Conservation (phyloP, 208 protist genomes). For the Trypanosoma rangeli region DNA sequence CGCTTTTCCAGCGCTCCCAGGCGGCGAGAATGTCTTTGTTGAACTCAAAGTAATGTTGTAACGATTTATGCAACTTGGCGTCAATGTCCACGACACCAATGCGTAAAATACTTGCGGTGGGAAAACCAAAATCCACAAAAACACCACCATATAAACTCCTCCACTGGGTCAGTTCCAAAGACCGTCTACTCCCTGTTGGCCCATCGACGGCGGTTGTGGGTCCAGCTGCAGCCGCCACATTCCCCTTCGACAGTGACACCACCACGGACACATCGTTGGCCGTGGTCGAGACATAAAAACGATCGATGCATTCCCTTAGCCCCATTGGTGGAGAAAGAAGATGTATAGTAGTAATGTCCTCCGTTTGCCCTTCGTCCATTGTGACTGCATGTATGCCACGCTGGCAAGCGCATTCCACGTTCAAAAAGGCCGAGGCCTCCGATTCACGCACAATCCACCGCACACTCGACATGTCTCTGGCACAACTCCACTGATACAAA, state of each 20-base stretch:
- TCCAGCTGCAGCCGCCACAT: not conserved
- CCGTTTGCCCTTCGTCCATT: not conserved
- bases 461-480: conserved; percentile 29
- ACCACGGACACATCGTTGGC: conserved; percentile 74
- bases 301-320: conserved; percentile 40
- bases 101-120: conserved; percentile 30
- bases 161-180: not conserved
- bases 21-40: conserved; percentile 47
- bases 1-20: conserved; percentile 29
- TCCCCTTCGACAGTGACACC: conserved; percentile 35
- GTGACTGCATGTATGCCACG: not conserved
- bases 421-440: not conserved
- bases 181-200: not conserved
- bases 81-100: conserved; percentile 78
- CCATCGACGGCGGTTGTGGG: not conserved
- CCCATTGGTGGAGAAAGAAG: conserved; percentile 32
- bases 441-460: conserved; percentile 42
- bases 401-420: conserved; percentile 17
- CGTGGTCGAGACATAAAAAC: conserved; percentile 73
- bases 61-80: conserved; percentile 59
- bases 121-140: conserved; percentile 18
- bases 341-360: not conserved
- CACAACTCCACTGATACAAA: conserved; percentile 55
- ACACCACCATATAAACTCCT: conserved; percentile 15
- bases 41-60: conserved; percentile 59